These are phyloP conservation scores for Chrysoporthe deuterocubensis DNA, from an alignment of 2,329 filamentous ascomycete species.

Conservation along the genomic window DNA sequence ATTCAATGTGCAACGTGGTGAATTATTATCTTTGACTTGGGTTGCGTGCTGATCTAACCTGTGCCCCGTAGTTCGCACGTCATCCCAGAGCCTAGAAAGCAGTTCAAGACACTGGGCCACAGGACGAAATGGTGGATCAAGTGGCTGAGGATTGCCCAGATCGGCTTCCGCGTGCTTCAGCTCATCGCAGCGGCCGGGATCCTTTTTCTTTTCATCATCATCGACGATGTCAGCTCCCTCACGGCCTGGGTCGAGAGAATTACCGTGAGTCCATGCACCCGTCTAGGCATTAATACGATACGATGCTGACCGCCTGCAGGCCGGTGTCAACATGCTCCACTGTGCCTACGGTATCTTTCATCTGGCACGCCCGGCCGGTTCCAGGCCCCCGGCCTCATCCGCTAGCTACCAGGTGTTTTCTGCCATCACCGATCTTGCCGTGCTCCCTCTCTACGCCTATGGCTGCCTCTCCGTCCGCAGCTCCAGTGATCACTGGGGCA, in stretches of 20 bases:
- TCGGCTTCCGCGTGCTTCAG: constrained; percentile 69
- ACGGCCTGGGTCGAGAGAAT: constrained; percentile 78
- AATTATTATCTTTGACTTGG: neutral
- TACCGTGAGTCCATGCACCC: constrained; percentile 61
- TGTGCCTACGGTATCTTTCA: constrained; percentile 82
- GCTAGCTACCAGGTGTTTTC: constrained; percentile 91
- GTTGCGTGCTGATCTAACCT: constrained; percentile 5
- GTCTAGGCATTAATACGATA: neutral
- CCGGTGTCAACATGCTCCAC: constrained; percentile 74
- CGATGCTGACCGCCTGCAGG: constrained; percentile 52
- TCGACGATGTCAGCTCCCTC: constrained; percentile 67
- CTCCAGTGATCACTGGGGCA: constrained; percentile 63
- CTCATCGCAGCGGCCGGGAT: constrained; percentile 72
- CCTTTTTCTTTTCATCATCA: constrained; percentile 76
- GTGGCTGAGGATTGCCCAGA: constrained; percentile 68
- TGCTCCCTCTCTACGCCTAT: constrained; percentile 61
- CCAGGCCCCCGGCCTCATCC: constrained; percentile 76
- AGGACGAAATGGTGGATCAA: constrained; percentile 74
- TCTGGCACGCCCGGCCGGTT: constrained; percentile 69
- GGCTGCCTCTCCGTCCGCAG: constrained; percentile 52
- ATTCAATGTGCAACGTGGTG: neutral
- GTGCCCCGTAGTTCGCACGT: constrained; percentile 56
- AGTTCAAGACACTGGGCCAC: constrained; percentile 68
- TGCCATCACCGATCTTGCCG: constrained; percentile 67
- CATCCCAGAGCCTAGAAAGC: constrained; percentile 64